A percentile compares a stretch with the other conserved stretches of the same genome.
phyloP scores from a whole-genome alignment of 2,329 filamentous ascomycete species.

The Sporothrix dimorphospora region DNA sequence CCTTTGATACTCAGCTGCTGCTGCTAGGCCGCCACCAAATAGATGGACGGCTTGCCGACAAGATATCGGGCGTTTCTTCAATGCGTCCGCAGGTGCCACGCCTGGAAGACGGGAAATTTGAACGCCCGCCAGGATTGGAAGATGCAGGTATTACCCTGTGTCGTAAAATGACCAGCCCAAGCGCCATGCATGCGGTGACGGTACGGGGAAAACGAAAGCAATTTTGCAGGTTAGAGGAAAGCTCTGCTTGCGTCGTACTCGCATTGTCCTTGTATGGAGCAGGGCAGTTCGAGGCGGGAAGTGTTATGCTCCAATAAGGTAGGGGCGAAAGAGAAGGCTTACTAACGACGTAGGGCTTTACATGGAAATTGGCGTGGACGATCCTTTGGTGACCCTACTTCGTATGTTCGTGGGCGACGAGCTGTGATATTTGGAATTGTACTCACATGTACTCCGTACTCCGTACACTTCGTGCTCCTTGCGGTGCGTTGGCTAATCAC shows the following conservation, averaged over 20 bases:
- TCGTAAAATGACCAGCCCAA: slow-evolving; percentile 12
- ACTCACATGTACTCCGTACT: not conserved
- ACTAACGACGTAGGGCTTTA: not conserved
- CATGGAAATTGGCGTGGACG: slow-evolving; percentile 5
- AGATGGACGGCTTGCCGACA: not conserved
- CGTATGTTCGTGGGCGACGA: not conserved
- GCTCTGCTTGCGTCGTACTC: not conserved
- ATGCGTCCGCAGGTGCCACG: not conserved
- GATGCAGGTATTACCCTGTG: not conserved
- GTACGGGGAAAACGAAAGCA: not conserved
- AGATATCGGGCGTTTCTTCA: not conserved
- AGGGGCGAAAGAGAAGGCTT: not conserved
- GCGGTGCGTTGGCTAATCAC: not conserved
- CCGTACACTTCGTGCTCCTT: not conserved
- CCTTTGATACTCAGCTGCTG: not conserved
- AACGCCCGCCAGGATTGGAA: not conserved
- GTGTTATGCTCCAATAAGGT: not conserved
- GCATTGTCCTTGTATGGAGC: not conserved
- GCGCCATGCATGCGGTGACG: slow-evolving; percentile 7
- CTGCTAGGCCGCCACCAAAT: not conserved
- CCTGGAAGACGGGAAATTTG: slow-evolving; percentile 1
- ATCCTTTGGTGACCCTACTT: not conserved
- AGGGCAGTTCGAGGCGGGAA: not conserved
- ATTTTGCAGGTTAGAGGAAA: not conserved
- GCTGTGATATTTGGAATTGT: slow-evolving; percentile 9